These are phyloP conservation scores for Xylariales sp. DNA, from an alignment of 2,329 filamentous ascomycete genomes.

Conservation along the genomic window DNA sequence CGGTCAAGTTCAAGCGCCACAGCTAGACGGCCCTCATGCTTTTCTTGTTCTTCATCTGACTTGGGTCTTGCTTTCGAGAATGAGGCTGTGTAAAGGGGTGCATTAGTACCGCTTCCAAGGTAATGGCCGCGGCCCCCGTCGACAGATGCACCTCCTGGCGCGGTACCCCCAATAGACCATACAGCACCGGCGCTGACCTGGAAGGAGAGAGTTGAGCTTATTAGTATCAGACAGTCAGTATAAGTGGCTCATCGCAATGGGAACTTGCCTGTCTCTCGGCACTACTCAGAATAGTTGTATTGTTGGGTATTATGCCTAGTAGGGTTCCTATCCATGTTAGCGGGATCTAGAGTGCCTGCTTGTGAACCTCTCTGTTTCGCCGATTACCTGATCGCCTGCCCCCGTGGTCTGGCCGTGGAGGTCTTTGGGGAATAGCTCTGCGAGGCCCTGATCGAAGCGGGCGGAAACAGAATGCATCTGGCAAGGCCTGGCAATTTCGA, in stretches of 20 bases:
- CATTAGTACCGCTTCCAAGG: slow-evolving; percentile 67
- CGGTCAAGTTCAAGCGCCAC: slow-evolving; percentile 77
- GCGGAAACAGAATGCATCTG: slow-evolving; percentile 38
- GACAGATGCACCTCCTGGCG: slow-evolving; percentile 50
- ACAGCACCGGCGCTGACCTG: slow-evolving; percentile 61
- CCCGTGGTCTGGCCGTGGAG: slow-evolving; percentile 19
- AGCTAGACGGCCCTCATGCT: slow-evolving; percentile 71
- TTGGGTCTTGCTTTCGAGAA: slow-evolving; percentile 38
- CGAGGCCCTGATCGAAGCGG: slow-evolving; percentile 21
- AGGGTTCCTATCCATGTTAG: slow-evolving; percentile 1
- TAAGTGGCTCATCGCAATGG: neutral
- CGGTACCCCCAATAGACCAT: slow-evolving; percentile 73
- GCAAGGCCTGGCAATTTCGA: slow-evolving; percentile 34
- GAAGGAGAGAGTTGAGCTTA: neutral
- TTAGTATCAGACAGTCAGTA: no score
- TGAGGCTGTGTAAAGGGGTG: slow-evolving; percentile 56
- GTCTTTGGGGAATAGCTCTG: slow-evolving; percentile 16
- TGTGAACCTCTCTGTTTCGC: neutral
- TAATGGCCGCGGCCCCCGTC: slow-evolving; percentile 61
- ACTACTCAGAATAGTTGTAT: slow-evolving; percentile 13
- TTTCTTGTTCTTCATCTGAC: slow-evolving; percentile 57
- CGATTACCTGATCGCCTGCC: slow-evolving; percentile 18
- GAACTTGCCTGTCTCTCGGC: slow-evolving; percentile 32
- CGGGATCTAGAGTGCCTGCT: neutral
- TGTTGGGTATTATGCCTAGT: neutral